phyloP scores from a whole-genome alignment of 345 rosid species.

The Ricinus communis region DNA sequence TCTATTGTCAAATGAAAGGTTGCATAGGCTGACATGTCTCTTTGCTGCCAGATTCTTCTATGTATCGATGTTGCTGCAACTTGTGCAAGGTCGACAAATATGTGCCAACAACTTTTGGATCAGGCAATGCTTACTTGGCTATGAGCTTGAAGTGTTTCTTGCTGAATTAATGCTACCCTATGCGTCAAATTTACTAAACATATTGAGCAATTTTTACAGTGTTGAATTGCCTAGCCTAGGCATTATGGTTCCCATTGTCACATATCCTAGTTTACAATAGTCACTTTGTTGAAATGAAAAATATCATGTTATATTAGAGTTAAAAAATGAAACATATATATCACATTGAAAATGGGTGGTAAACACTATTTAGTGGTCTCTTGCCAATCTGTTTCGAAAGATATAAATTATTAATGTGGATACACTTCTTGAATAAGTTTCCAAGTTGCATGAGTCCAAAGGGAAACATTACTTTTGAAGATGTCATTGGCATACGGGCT shows the following conservation, averaged over 20 bases:
- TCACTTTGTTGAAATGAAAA: too few species aligned
- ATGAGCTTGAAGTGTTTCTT: conserved; percentile 16
- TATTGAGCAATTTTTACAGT: conserved; percentile 1
- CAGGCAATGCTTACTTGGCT: conserved; percentile 51
- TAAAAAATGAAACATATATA: too few species aligned
- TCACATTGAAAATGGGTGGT: too few species aligned
- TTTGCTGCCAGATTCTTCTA: conserved; percentile 71
- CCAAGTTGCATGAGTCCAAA: background rate
- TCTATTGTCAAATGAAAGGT: conserved; percentile 3
- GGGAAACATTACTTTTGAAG: background rate
- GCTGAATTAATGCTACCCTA: background rate
- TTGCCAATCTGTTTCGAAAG: background rate
- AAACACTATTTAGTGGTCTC: background rate
- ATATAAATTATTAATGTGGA: background rate
- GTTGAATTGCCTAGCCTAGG: background rate
- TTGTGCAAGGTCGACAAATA: conserved; percentile 72
- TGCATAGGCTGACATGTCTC: conserved; percentile 25
- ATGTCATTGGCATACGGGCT: background rate
- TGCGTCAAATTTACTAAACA: background rate
- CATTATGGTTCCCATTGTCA: background rate
- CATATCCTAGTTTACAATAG: too few species aligned
- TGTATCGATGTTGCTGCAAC: conserved; percentile 92
- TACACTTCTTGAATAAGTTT: background rate
- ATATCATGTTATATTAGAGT: too few species aligned
- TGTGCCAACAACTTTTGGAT: conserved; percentile 76